Conservation (phyloP, 331 rosid species). For the Acacia concinna region DNA sequence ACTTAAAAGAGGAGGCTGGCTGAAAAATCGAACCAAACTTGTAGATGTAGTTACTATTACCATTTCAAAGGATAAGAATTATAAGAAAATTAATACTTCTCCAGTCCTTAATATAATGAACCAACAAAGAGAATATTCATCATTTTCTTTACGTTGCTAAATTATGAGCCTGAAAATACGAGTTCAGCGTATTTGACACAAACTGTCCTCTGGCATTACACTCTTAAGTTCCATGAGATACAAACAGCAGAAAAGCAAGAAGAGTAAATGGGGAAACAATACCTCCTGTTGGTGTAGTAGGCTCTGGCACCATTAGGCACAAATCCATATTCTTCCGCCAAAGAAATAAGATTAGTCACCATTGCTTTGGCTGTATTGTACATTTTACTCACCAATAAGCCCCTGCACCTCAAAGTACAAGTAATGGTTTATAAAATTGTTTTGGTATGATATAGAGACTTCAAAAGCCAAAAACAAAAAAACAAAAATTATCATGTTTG, state of each 20-base stretch:
- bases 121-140: background rate
- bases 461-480: background rate
- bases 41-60: slow-evolving; percentile 14
- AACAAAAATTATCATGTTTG: background rate
- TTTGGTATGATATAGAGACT: background rate
- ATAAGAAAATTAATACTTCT: background rate
- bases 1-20: slow-evolving; percentile 97
- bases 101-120: background rate
- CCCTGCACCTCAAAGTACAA: slow-evolving; percentile 51
- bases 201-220: background rate
- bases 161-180: background rate
- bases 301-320: slow-evolving; percentile 84
- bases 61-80: slow-evolving; percentile 22
- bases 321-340: slow-evolving; percentile 70
- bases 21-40: slow-evolving; percentile 43
- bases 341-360: slow-evolving; percentile 64
- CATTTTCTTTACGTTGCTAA: background rate
- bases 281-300: slow-evolving; percentile 89
- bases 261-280: background rate
- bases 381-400: slow-evolving; percentile 87
- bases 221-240: background rate
- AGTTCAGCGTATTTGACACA: background rate
- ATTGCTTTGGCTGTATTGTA: slow-evolving; percentile 65
- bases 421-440: background rate
- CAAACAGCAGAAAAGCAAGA: slow-evolving; percentile 6